Conservation (phyloP, 2,329 filamentous ascomycete genomes). For the Curvularia eragrostidis region DNA sequence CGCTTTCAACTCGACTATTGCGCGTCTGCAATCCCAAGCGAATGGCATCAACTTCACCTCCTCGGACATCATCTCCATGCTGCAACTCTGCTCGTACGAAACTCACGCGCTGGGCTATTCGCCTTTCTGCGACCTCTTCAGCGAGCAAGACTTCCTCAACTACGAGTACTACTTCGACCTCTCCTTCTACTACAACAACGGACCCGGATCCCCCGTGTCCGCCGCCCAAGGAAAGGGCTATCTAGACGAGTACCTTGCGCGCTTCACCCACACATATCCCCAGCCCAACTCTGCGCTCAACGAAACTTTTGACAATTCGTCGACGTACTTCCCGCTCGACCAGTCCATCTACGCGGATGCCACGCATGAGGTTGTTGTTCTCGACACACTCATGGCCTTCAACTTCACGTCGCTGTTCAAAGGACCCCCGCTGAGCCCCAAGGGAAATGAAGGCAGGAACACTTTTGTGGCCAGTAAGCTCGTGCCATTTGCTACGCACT, state of each 20-base stretch:
- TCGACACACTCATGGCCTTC: constrained; percentile 39
- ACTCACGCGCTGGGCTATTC: constrained; percentile 53
- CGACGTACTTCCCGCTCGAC: constrained; percentile 54
- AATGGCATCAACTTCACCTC: constrained; percentile 40
- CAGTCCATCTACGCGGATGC: constrained; percentile 54
- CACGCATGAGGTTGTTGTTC: constrained; percentile 53
- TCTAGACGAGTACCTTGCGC: constrained; percentile 39
- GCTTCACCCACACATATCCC: constrained; percentile 37
- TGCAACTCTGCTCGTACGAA: constrained; percentile 48
- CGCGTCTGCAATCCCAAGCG: constrained; percentile 37
- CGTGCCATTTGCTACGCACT: constrained; percentile 43
- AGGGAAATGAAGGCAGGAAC: constrained; percentile 29
- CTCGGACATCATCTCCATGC: constrained; percentile 50
- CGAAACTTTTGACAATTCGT: constrained; percentile 49
- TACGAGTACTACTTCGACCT: constrained; percentile 56
- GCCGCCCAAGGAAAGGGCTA: constrained; percentile 45
- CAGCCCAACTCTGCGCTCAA: constrained; percentile 29
- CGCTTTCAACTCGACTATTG: constrained; percentile 40
- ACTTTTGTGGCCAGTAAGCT: constrained; percentile 38
- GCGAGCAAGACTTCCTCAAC: constrained; percentile 53
- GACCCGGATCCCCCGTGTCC: constrained; percentile 38
- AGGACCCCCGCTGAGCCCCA: constrained; percentile 30
- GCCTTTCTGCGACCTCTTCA: constrained; percentile 53
- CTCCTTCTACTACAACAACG: constrained; percentile 47
- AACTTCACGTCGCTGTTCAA: constrained; percentile 42